These are phyloP conservation scores for Dryas drummondii DNA, from an alignment of 306 rosid species.

Conservation along the genomic window DNA sequence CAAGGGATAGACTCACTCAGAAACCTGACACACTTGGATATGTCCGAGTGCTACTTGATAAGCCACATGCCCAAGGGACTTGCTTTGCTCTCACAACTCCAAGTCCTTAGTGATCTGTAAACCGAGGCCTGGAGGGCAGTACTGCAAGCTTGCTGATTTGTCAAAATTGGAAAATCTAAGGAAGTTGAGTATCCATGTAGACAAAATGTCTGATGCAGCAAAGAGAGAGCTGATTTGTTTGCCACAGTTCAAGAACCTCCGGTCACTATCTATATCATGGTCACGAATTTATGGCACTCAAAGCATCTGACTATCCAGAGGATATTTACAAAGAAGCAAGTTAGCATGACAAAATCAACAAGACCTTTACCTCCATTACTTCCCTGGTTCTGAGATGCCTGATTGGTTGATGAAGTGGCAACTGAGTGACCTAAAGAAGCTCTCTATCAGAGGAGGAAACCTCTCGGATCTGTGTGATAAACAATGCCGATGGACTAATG, in stretches of 20 bases:
- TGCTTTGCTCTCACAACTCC: slow-evolving; percentile 11
- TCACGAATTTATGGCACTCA: background rate
- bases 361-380: slow-evolving; percentile 13
- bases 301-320: background rate
- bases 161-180: background rate
- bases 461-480: background rate
- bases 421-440: background rate
- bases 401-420: background rate
- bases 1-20: slow-evolving; percentile 25
- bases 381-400: background rate
- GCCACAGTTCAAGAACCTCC: background rate
- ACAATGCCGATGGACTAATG: background rate
- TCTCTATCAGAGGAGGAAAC: slow-evolving; percentile 15
- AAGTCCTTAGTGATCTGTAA: slow-evolving; percentile 19
- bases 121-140: background rate
- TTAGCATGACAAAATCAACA: background rate
- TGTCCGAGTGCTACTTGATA: slow-evolving; percentile 25
- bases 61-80: slow-evolving; percentile 31
- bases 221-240: background rate
- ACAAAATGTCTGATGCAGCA: background rate
- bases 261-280: slow-evolving; percentile 24
- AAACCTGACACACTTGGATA: slow-evolving; percentile 25
- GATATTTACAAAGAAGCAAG: background rate
- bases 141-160: slow-evolving; percentile 12
- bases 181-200: slow-evolving; percentile 25